phyloP scores from a whole-genome alignment of 345 rosid genomes.

The Aethionema arabicum region DNA sequence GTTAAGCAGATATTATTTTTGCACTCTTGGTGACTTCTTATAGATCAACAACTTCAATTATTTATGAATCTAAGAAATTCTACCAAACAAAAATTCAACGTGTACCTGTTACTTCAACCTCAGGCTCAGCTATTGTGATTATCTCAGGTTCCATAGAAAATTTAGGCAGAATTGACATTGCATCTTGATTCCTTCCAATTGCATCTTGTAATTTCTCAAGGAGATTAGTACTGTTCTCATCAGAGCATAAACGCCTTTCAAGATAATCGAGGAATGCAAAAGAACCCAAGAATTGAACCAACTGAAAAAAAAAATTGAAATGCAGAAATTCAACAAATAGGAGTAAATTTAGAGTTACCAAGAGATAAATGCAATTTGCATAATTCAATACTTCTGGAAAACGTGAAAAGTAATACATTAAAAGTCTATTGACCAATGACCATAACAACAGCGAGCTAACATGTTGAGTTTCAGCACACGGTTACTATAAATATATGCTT shows the following conservation, averaged over 20 bases:
- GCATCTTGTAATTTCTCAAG: constrained; percentile 97
- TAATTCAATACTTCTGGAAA: constrained; percentile 10
- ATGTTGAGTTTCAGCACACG: constrained; percentile 9
- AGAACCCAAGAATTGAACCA: constrained; percentile 74
- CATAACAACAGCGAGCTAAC: constrained; percentile 12
- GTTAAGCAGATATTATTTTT: constrained; percentile 15
- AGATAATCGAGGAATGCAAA: constrained; percentile 90
- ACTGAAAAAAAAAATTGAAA: constrained; percentile 48
- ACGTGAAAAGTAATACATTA: constrained; percentile 9
- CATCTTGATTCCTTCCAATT: constrained; percentile 93
- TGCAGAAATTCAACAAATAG: constrained; percentile 12
- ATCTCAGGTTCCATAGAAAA: constrained; percentile 71
- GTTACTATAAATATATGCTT: constrained; percentile 22
- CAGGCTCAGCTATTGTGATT: constrained; percentile 85
- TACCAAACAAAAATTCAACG: constrained; percentile 28
- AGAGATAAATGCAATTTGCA: constrained; percentile 9
- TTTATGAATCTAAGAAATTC: constrained; percentile 19
- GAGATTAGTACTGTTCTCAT: constrained; percentile 69
- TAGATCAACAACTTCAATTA: constrained; percentile 9
- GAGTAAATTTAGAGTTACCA: not conserved
- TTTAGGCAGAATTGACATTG: constrained; percentile 72
- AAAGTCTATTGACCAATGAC: constrained; percentile 22
- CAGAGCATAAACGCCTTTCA: constrained; percentile 75
- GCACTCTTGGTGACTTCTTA: constrained; percentile 15
- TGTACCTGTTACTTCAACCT: constrained; percentile 67